Conservation (phyloP, 331 rosid species). For the Rhamnella rubrinervis region DNA sequence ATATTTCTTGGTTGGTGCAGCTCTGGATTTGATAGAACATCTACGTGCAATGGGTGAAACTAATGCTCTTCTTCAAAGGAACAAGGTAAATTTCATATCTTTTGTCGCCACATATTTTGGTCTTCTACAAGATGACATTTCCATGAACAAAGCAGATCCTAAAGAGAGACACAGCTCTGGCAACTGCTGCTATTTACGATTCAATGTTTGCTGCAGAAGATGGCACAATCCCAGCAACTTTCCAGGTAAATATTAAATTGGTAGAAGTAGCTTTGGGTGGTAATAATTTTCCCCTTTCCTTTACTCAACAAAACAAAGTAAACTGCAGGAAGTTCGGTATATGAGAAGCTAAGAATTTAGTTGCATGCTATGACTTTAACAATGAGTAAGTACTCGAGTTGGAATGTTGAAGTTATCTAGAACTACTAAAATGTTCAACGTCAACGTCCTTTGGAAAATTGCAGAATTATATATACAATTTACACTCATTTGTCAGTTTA, state of each 20-base stretch:
- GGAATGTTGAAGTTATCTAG: no score
- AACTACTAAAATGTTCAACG: no score
- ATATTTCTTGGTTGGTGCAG: conserved; percentile 36
- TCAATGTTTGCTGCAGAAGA: conserved; percentile 92
- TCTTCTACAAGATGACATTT: conserved; percentile 9
- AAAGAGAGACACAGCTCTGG: conserved; percentile 83
- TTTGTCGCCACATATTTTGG: not conserved
- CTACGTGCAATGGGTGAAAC: conserved; percentile 95
- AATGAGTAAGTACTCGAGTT: no score
- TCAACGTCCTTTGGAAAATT: no score
- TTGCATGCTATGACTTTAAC: no score
- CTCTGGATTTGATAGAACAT: conserved; percentile 90
- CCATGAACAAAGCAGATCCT: conserved; percentile 53
- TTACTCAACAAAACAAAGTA: not conserved
- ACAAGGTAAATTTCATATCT: conserved; percentile 39
- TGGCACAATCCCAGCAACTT: conserved; percentile 94
- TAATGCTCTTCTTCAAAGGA: conserved; percentile 79
- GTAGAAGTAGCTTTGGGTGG: not conserved
- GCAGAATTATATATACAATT: no score
- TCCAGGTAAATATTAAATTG: conserved; percentile 56
- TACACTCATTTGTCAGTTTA: no score
- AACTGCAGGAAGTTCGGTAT: not conserved
- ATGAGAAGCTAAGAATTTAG: no score
- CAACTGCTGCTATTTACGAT: conserved; percentile 94
- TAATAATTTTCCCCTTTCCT: not conserved